These are phyloP conservation scores for Exidia glandulosa DNA, from an alignment of 768 basidiomycete genomes.

Conservation along the genomic window DNA sequence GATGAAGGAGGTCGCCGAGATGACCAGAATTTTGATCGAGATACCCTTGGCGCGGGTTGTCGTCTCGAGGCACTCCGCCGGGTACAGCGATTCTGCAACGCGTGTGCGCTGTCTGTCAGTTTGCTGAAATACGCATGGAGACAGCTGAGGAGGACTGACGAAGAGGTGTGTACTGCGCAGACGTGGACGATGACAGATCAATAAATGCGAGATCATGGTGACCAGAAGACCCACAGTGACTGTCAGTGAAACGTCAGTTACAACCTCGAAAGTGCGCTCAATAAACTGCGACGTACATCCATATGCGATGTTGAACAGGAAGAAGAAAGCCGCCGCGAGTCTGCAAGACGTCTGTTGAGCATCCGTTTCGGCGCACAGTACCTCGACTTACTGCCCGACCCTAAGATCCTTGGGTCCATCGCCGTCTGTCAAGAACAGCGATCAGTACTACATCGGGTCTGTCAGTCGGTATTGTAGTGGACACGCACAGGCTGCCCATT, in stretches of 20 bases:
- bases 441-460: background rate
- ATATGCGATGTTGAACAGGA: constrained; percentile 16
- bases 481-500: constrained; percentile 7
- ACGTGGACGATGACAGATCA: background rate
- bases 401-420: constrained; percentile 6
- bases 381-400: constrained; percentile 10
- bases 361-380: constrained; percentile 10
- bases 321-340: constrained; percentile 18
- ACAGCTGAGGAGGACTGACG: background rate
- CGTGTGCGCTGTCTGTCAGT: background rate
- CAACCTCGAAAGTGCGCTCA: background rate
- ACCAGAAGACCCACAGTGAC: background rate
- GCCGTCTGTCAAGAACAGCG: background rate
- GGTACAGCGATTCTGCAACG: constrained; percentile 14
- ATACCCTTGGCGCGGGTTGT: constrained; percentile 26
- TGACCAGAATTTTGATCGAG: constrained; percentile 8
- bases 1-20: constrained; percentile 17
- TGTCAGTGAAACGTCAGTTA: background rate
- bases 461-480: background rate
- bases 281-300: constrained; percentile 17
- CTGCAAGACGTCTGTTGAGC: background rate
- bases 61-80: constrained; percentile 22
- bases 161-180: background rate
- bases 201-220: background rate
- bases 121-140: background rate